Evolutionary conservation across 345 rosid species (phyloP), one percentile per base, ranked within the genome.

Genomic region (Murraya koenigii): DNA sequence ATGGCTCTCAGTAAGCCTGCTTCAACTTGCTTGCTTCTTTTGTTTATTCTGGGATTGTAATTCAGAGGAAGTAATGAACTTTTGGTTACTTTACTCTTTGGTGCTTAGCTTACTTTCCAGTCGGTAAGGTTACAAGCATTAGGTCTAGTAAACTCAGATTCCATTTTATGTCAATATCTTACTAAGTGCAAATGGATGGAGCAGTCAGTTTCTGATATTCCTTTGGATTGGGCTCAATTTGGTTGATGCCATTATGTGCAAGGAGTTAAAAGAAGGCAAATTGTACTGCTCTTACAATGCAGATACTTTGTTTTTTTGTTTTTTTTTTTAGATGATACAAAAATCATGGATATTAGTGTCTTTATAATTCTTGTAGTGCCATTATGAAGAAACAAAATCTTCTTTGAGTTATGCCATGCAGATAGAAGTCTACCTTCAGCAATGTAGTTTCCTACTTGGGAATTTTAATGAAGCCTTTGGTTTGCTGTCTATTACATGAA

Each of bases 1-100:
- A 72, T 52, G 59, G 25, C 26, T 8, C 30, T 15, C 79, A 47
- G 89, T 86, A 78, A 74, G 84, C 77, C 38, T 23, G 23, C 77
- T 41, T 36, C 58, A 56, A 20, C 10, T 70, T 52, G 20, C 56
- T 5, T 36, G 38, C 70, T 67, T 59, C 41, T 55, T 79, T 66
- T 17, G 19, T 44, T 44, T 5, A 52, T 52, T 52, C 22, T 17
- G 56, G 22, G 56, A 52, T 52, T 52, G 20, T 52, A 17, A 52
- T 52, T 32, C 15, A 3, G 9, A 3, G 61, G 61, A 58, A 22
- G 61, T 58, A 58, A 58, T 58, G 61, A 58, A n/a, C 61, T 58
- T 22, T 58, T 58, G 61, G 61, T 22, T 58, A n/a, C 26, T 58
- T 58, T n/a, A 8, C 26, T 58, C 26, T 58, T 58, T 58, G 61